Evolutionary conservation across 73 alveolate species (phyloP), one percentile per base, ranked within the genome.

Genomic region (Paramecium sexaurelia): DNA sequence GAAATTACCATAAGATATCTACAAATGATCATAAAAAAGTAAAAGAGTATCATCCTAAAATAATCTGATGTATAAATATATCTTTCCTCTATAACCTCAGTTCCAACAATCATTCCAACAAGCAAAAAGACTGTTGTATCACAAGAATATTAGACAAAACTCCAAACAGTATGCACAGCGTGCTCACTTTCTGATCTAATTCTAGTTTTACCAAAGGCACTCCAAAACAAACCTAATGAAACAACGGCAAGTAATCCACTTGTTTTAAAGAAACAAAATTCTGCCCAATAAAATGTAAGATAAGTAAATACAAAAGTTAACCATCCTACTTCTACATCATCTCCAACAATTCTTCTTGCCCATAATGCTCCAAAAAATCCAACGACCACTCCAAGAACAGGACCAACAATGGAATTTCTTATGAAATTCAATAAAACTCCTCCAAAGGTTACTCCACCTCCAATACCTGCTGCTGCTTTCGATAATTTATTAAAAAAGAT

Each of bases 141-240:
- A 27, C 93, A 87, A 26, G 83, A 7, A 37, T 75, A 94, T 22
- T 85, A 84, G 6, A 94, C 92, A 56, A 85, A 94, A n/a, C 92
- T 36, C 95, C 95, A 94, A 19, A 94, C 94, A 29, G 87, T 37
- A 47, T 94, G 97, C n/a, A 94, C 92, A 9, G 95, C 85, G 11
- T 85, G 93, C 33, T 94, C 97, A 32, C 95, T 92, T 32, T 73
- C 85, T 15, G 91, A 85, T 17, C 92, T 47, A 27, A 94, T 94
- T 36, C 78, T 85, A 19, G 97, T 94, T 55, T 86, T 85, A 8
- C 97, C 97, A 55, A 45, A 37, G 36, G 91, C 89, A 41, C 94
- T 94, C 97, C 93, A 91, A 88, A 85, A 94, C 19, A 94, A 75
- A 17, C 97, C 97, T 10, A 94, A 83, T 20, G 92, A 92, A 13